Evolutionary conservation across 352 stramenopile species (phyloP).

Genomic region (Phytopythium sindhum): DNA sequence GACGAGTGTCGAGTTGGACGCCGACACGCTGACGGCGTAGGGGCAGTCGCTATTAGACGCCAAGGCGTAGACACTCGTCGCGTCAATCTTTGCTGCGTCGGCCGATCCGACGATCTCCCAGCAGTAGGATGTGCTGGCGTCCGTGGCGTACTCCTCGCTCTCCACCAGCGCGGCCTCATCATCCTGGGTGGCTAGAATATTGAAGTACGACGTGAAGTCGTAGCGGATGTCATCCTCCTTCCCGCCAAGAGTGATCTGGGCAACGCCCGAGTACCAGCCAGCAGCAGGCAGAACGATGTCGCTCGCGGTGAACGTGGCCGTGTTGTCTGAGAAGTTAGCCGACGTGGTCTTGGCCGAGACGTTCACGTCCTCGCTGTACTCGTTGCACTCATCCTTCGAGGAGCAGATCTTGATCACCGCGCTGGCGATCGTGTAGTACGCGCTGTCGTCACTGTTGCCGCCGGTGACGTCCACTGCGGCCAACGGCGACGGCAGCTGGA

Average conservation of each 20-base stretch:
- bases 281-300: conserved; percentile 24
- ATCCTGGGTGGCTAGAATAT: conserved; percentile 32
- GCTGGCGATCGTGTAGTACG: conserved; percentile 44
- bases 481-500: conserved; percentile 46
- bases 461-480: conserved; percentile 17
- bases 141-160: conserved; percentile 20
- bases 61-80: conserved; percentile 28
- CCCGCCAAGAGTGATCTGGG: conserved; percentile 41
- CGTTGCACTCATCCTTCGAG: conserved; percentile 29
- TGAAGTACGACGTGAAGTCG: conserved; percentile 54
- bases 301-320: conserved; percentile 29
- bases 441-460: conserved; percentile 10
- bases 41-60: conserved; percentile 37
- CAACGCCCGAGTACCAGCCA: conserved; percentile 36
- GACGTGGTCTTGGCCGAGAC: conserved; percentile 20
- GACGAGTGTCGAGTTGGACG: conserved; percentile 22
- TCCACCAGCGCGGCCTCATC: conserved; percentile 20
- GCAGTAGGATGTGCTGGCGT: conserved; percentile 38
- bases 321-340: conserved; percentile 29
- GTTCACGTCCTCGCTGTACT: conserved; percentile 32
- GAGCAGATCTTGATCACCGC: conserved; percentile 48
- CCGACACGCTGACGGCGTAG: conserved; percentile 33
- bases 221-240: conserved; percentile 26
- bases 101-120: conserved; percentile 33
- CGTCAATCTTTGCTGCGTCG: conserved; percentile 15